Evolutionary conservation across 768 basidiomycete species (phyloP), one percentile per base, ranked within the genome.

Genomic region (Lenzites betulinus): DNA sequence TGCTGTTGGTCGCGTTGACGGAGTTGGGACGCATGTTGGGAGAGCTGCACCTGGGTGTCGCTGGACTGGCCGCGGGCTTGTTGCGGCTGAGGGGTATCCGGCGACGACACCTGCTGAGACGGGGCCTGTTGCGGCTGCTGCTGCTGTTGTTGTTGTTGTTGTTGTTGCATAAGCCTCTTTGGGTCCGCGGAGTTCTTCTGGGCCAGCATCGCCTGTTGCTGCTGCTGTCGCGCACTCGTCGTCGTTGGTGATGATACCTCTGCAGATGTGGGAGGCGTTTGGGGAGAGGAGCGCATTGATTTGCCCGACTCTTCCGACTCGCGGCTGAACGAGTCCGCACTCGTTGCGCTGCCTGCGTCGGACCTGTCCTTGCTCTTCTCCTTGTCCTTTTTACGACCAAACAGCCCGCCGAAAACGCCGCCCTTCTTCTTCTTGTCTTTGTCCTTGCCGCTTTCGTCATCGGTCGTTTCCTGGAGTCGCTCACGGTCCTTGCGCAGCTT

Each of bases 1-100:
- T 95, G 90, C 64, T 94, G 89, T 71, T 92, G 89, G 64, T 97
- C 95, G 53, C 86, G 84, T 74, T 95, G 90, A 60, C 92, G 89
- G 39, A 97, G 77, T 49, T 89, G 85, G 15, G 84, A 73, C 3
- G 83, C 78, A 48, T 86, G 84, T n/a, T 79, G 77, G 9, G 83
- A 90, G 11, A 90, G 81, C 46, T 81, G 82, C 2, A 67, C 53
- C 72, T 69, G 68, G 47, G 22, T 23, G 44, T 71, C 69, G 59
- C 58, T 62, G 15, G 50, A 51, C 52, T 59, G 70, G 48, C 71
- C 72, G 38, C 35, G 52, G 28, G 13, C 44, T 44, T 65, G 60
- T 28, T 58, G 39, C 15, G 38, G 47, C 30, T 52, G 60, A n/a
- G 42, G 22, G 42, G n/a, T 20, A 8, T 20, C 42, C 8, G 42